Conservation (phyloP, 345 rosid genomes). For the Hibiscus tridactylites region DNA sequence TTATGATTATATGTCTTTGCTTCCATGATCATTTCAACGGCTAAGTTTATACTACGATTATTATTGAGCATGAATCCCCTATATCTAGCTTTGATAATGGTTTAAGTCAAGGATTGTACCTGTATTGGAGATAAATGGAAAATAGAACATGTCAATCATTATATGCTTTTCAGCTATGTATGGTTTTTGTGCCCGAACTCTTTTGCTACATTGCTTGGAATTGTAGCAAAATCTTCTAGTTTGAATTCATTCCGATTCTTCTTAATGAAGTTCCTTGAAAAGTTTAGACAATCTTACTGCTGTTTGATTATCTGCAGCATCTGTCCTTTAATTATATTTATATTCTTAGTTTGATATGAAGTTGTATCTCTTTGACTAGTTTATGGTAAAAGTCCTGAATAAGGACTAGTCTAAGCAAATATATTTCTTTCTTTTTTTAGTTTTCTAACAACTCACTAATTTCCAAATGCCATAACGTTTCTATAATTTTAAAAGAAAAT, state of each 20-base stretch:
- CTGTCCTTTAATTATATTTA: not conserved
- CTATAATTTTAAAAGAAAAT: not conserved
- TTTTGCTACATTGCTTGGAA: not conserved
- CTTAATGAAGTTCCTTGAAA: too few relatives aligned
- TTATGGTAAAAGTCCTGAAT: not conserved
- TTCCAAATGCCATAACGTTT: not conserved
- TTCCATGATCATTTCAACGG: not conserved
- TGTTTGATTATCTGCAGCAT: too few relatives aligned
- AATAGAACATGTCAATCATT: not conserved
- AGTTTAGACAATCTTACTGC: not conserved
- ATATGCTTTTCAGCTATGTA: not conserved
- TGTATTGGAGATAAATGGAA: too few relatives aligned
- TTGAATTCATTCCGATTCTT: not conserved
- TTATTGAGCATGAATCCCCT: not conserved
- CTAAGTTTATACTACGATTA: not conserved
- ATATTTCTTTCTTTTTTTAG: not conserved
- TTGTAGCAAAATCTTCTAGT: not conserved
- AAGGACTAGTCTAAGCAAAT: not conserved
- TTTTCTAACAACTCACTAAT: too few relatives aligned
- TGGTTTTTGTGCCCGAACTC: constrained; percentile 1
- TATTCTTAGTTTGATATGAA: not conserved
- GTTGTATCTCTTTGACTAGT: not conserved
- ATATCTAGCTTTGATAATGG: not conserved
- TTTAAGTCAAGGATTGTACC: not conserved
- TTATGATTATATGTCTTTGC: not conserved